Evolutionary conservation across 192 early-diverging fungal genomes (phyloP), one percentile per base, ranked within the genome.

Genomic region (Backusella liffmaniae): DNA sequence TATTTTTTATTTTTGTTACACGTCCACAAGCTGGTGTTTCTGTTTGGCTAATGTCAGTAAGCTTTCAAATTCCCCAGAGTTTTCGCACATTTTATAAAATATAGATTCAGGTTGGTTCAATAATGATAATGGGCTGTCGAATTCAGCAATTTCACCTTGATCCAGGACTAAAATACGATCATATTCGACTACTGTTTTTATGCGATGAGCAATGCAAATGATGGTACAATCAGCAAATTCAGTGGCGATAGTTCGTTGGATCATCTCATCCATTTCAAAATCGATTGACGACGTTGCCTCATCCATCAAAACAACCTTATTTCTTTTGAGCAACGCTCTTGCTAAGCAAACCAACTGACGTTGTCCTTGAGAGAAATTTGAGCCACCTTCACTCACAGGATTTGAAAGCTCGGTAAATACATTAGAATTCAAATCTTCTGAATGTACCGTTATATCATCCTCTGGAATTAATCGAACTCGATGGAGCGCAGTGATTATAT

Each of bases 91-190:
- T 41, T 86, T 83, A 9, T 85, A 56, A 78, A 98, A 97, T 5
- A 87, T 68, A 34, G 92, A 91, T 4, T 87, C 82, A 0, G 79
- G 67, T 7, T 85, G 85, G 18, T 88, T 87, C 56, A 98, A 84
- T 41, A 98, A 81, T 23, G 86, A 85, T 37, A 84, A 46, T 2
- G 96, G 96, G 21, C 92, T 91, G 4, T 91, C 96, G 84, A 90
- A 95, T 82, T 98, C 96, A 21, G 86, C 87, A 0, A 96, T 85
- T 26, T 81, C 69, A 4, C 96, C 96, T 51, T 92, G 86, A 75
- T 95, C 93, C 79, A 96, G 80, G 5, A 95, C 94, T 13, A 95
- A 74, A 5, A 96, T 90, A 62, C 92, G 88, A 72, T 96, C 93
- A 75, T 89, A 92, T 67, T 93, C 90, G 84, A 88, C 84, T 15